These are phyloP conservation scores for Apophysomyces variabilis DNA, from an alignment of 371 early-diverging fungal species.

Conservation along the genomic window DNA sequence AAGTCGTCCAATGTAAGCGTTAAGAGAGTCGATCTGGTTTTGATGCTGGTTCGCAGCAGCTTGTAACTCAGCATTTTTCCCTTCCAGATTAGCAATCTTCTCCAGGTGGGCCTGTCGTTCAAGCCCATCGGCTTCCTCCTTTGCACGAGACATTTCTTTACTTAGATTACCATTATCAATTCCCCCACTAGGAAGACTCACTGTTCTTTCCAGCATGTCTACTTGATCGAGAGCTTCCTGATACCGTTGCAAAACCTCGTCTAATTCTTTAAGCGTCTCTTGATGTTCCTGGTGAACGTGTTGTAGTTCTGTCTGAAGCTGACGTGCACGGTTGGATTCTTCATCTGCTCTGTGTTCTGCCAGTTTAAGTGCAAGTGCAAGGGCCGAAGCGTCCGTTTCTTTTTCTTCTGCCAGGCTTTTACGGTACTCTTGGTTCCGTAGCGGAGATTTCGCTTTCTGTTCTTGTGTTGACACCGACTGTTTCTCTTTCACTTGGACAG, in stretches of 20 bases:
- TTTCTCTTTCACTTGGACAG: neutral
- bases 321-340: conserved; percentile 25
- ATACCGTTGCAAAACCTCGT: conserved; percentile 42
- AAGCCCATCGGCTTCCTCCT: conserved; percentile 27
- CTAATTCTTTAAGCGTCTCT: conserved; percentile 41
- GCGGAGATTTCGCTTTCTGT: neutral
- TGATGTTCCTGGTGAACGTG: conserved; percentile 37
- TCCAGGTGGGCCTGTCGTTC: conserved; percentile 20
- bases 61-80: conserved; percentile 18
- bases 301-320: conserved; percentile 25
- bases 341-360: conserved; percentile 22
- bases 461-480: conserved; percentile 2
- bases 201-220: conserved; percentile 18
- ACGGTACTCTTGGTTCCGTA: conserved; percentile 20
- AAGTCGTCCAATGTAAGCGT: neutral
- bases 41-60: conserved; percentile 13
- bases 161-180: conserved; percentile 22
- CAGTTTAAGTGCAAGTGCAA: conserved; percentile 21
- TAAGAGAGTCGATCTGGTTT: neutral
- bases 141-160: conserved; percentile 48
- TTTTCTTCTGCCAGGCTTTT: conserved; percentile 42
- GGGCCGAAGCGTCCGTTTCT: conserved; percentile 30
- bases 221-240: conserved; percentile 41
- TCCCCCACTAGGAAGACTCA: neutral
- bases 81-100: conserved; percentile 26